Evolutionary conservation across 2,329 filamentous ascomycete genomes (phyloP).

Genomic region (Botrytis byssoidea): DNA sequence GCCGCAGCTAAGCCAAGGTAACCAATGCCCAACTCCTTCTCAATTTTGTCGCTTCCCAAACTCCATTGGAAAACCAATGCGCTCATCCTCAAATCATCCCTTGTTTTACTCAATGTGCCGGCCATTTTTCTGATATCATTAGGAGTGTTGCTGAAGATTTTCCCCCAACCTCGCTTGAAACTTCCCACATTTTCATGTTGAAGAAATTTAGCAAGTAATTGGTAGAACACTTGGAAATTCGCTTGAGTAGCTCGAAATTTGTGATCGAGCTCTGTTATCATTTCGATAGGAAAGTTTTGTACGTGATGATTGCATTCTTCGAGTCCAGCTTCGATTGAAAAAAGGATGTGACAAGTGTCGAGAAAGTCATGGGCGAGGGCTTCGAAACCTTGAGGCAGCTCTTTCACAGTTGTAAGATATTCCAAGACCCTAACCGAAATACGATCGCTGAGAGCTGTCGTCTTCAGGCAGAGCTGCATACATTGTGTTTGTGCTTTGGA

Average conservation of each 20-base stretch:
- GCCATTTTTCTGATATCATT: constrained; percentile 60
- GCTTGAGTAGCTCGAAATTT: constrained; percentile 60
- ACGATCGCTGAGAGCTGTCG: constrained; percentile 59
- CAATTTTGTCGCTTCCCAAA: constrained; percentile 56
- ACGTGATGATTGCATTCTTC: constrained; percentile 50
- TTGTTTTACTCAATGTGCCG: constrained; percentile 54
- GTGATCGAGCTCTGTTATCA: constrained; percentile 61
- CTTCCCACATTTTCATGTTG: constrained; percentile 14
- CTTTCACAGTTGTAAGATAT: constrained; percentile 57
- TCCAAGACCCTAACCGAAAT: constrained; percentile 65
- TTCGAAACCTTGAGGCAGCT: constrained; percentile 55
- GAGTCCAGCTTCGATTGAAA: constrained; percentile 67
- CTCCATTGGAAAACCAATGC: constrained; percentile 65
- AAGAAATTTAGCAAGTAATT: constrained; percentile 59
- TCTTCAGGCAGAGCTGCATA: constrained; percentile 55
- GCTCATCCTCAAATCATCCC: constrained; percentile 62
- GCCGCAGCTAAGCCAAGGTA: constrained; percentile 66
- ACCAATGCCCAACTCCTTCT: constrained; percentile 62
- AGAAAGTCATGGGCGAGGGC: constrained; percentile 64
- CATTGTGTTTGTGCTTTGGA: constrained; percentile 31
- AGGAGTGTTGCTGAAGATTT: constrained; percentile 56
- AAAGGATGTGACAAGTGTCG: constrained; percentile 63
- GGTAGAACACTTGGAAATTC: constrained; percentile 62
- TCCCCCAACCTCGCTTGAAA: constrained; percentile 56
- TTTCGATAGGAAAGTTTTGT: constrained; percentile 57